A percentile compares a stretch with the other conserved stretches of the same genome.
phyloP scores from a whole-genome alignment of 2,329 filamentous ascomycete species.

The Nemania sp. region DNA sequence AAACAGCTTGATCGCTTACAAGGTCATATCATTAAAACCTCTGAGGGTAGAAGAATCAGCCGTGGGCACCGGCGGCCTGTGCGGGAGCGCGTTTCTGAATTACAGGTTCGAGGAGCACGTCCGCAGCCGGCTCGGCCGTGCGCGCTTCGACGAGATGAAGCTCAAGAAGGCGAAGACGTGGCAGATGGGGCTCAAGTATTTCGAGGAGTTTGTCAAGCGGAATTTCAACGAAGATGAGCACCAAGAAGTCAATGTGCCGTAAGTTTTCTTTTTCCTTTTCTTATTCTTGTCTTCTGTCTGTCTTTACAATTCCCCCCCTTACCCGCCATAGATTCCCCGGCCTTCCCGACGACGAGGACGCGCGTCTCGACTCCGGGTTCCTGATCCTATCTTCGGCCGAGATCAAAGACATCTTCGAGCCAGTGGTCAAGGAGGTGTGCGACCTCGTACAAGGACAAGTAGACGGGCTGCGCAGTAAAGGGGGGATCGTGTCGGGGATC shows the following conservation, averaged over 20 bases:
- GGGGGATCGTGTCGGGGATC: slow-evolving; percentile 70
- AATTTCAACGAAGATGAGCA: slow-evolving; percentile 82
- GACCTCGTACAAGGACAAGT: slow-evolving; percentile 71
- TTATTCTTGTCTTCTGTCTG: no score
- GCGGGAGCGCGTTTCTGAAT: slow-evolving; percentile 78
- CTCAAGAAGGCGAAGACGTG: slow-evolving; percentile 77
- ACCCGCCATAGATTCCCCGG: slow-evolving; percentile 66
- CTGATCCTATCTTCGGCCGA: slow-evolving; percentile 70
- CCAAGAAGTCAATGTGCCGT: slow-evolving; percentile 76
- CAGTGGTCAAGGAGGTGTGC: slow-evolving; percentile 71
- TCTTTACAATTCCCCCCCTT: no score
- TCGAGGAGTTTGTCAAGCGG: slow-evolving; percentile 83
- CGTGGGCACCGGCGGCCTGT: slow-evolving; percentile 76
- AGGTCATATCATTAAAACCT: slow-evolving; percentile 73
- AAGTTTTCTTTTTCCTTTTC: slow-evolving; percentile 44
- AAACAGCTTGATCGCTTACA: slow-evolving; percentile 72
- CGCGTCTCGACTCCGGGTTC: slow-evolving; percentile 75
- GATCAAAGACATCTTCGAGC: slow-evolving; percentile 74
- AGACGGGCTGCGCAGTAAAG: slow-evolving; percentile 61
- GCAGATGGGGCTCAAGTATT: slow-evolving; percentile 78
- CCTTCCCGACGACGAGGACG: slow-evolving; percentile 74
- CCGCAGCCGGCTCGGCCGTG: slow-evolving; percentile 65
- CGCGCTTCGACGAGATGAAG: slow-evolving; percentile 74
- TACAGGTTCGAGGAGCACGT: slow-evolving; percentile 82
- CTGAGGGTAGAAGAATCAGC: slow-evolving; percentile 77